These are phyloP conservation scores for Scheffersomyces insectosa DNA, from an alignment of 1,139 yeast species.

Conservation along the genomic window DNA sequence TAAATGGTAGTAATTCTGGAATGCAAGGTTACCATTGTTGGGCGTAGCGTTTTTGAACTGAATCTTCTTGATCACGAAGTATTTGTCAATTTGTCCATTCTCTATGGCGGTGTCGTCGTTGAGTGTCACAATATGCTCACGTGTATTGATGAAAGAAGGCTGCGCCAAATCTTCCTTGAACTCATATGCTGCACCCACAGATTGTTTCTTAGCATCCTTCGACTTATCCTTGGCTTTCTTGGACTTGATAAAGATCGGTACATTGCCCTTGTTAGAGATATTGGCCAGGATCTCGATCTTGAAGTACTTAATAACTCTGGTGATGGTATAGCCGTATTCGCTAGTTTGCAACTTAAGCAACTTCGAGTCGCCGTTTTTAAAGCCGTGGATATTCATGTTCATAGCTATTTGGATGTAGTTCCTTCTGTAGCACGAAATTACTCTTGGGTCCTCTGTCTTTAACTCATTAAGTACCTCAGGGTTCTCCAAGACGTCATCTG, in stretches of 20 bases:
- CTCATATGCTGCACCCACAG: neutral
- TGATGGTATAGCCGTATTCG: slow-evolving; percentile 37
- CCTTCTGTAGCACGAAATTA: slow-evolving; percentile 48
- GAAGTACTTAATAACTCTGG: slow-evolving; percentile 40
- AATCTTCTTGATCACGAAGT: slow-evolving; percentile 41
- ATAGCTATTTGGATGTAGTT: slow-evolving; percentile 43
- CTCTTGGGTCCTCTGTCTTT: slow-evolving; percentile 30
- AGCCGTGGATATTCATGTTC: slow-evolving; percentile 36
- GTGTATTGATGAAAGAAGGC: slow-evolving; percentile 21
- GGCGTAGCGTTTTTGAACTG: slow-evolving; percentile 67
- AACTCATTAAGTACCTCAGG: slow-evolving; percentile 1
- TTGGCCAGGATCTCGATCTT: slow-evolving; percentile 43
- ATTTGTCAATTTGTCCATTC: slow-evolving; percentile 32
- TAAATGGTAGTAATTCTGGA: slow-evolving; percentile 58
- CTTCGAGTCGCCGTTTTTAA: slow-evolving; percentile 23
- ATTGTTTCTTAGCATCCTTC: slow-evolving; percentile 1
- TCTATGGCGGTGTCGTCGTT: slow-evolving; percentile 25
- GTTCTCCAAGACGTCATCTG: neutral
- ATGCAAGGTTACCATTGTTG: slow-evolving; percentile 57
- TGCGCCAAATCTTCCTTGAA: slow-evolving; percentile 20
- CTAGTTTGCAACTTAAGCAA: slow-evolving; percentile 34
- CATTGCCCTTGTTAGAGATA: slow-evolving; percentile 27
- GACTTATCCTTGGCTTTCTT: slow-evolving; percentile 13
- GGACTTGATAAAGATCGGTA: slow-evolving; percentile 34
- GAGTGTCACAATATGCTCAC: slow-evolving; percentile 33